Evolutionary conservation across 176 grass and related monocot genomes (phyloP).

Genomic region (Raddia guianensis): DNA sequence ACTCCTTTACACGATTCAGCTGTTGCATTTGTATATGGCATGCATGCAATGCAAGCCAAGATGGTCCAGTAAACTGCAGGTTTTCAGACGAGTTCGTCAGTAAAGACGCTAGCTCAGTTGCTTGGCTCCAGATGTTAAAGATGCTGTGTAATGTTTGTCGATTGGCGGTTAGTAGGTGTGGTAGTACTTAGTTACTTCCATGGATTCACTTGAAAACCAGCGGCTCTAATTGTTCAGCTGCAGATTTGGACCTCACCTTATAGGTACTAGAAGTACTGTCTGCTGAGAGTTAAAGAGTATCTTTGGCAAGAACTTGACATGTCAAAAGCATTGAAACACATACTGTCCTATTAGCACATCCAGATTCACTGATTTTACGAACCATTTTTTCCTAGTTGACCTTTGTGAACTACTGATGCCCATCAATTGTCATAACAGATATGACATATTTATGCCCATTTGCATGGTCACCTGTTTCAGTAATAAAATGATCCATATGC

Average conservation of each 20-base stretch:
- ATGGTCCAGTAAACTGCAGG: slow-evolving; percentile 4
- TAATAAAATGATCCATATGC: background rate
- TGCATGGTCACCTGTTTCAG: slow-evolving; percentile 15
- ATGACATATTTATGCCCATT: background rate
- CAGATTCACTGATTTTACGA: background rate
- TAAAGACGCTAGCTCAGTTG: background rate
- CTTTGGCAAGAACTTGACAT: background rate
- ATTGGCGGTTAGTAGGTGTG: background rate
- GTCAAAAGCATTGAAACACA: background rate
- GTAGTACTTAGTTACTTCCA: background rate
- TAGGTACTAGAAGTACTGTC: background rate
- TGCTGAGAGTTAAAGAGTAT: background rate
- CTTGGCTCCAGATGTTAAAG: background rate
- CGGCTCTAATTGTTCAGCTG: background rate
- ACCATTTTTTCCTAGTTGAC: background rate
- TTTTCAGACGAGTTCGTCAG: background rate
- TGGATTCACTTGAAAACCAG: background rate
- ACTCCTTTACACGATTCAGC: slow-evolving; percentile 11
- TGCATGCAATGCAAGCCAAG: background rate
- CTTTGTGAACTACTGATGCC: background rate
- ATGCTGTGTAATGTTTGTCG: background rate
- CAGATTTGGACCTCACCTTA: background rate
- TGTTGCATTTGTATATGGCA: background rate
- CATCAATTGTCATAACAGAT: background rate
- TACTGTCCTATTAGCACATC: background rate